Evolutionary conservation across 2,329 filamentous ascomycete genomes (phyloP).

Genomic region (Fusarium sp.): DNA sequence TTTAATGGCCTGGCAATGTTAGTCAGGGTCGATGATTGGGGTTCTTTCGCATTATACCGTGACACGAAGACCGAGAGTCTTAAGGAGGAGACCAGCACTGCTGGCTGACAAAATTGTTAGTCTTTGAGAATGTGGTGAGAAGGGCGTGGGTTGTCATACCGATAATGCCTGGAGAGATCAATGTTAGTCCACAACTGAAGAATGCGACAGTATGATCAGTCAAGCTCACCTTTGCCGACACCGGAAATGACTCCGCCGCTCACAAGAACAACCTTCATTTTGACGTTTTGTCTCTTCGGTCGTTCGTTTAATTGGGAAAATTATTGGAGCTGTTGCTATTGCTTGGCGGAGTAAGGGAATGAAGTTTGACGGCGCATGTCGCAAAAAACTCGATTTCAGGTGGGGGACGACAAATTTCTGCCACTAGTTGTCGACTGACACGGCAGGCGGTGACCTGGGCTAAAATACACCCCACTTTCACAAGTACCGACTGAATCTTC

Average conservation of each 20-base stretch:
- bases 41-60: slow-evolving; percentile 48
- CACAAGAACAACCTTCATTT: slow-evolving; percentile 40
- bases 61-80: slow-evolving; percentile 83
- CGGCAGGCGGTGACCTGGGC: not conserved
- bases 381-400: slow-evolving; percentile 30
- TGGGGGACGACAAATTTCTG: slow-evolving; percentile 37
- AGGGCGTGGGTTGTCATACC: slow-evolving; percentile 14
- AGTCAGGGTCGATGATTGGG: not conserved
- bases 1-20: slow-evolving; percentile 40
- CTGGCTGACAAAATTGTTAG: slow-evolving; percentile 36
- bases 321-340: slow-evolving; percentile 11
- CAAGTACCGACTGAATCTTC: not conserved
- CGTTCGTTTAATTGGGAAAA: slow-evolving; percentile 5
- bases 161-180: slow-evolving; percentile 23
- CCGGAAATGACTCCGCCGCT: slow-evolving; percentile 41
- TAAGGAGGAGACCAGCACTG: slow-evolving; percentile 76
- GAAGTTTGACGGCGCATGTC: slow-evolving; percentile 22
- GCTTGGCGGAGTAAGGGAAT: slow-evolving; percentile 9
- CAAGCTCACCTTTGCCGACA: slow-evolving; percentile 35
- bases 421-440: not conserved
- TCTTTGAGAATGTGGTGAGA: not conserved
- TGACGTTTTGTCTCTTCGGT: slow-evolving; percentile 5
- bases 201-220: slow-evolving; percentile 1
- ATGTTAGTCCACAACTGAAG: slow-evolving; percentile 18
- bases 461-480: not conserved